Conservation (phyloP, 805 yeast genomes). For the Allodekkera sacchari region DNA sequence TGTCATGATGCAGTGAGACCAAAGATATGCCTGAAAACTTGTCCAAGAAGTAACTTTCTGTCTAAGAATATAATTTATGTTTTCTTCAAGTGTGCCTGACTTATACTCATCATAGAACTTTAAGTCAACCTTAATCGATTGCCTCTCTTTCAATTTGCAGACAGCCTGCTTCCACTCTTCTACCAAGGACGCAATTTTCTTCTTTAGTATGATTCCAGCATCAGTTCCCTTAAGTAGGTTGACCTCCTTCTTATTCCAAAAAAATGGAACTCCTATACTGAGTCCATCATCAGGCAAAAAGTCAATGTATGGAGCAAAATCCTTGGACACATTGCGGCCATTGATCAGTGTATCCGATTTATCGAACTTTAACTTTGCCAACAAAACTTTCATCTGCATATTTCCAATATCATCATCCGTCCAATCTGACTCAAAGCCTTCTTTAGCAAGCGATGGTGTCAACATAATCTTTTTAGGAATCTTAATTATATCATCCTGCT, state of each 20-base stretch:
- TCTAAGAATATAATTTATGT: not conserved
- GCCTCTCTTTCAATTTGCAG: slow-evolving; percentile 11
- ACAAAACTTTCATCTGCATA: slow-evolving; percentile 28
- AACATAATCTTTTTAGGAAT: slow-evolving; percentile 32
- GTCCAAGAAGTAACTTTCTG: slow-evolving; percentile 39
- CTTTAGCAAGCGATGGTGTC: slow-evolving; percentile 27
- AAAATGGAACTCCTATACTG: slow-evolving; percentile 52
- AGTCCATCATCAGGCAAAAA: slow-evolving; percentile 34
- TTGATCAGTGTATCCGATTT: slow-evolving; percentile 9
- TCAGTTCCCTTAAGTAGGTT: slow-evolving; percentile 59
- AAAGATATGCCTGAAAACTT: slow-evolving; percentile 57
- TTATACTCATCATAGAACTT: slow-evolving; percentile 16
- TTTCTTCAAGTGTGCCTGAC: not conserved
- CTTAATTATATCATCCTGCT: slow-evolving; percentile 19
- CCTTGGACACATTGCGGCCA: slow-evolving; percentile 16
- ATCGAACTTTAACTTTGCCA: slow-evolving; percentile 36
- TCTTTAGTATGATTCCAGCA: slow-evolving; percentile 44
- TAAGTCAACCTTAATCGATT: slow-evolving; percentile 13
- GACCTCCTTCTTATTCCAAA: slow-evolving; percentile 51
- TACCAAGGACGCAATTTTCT: slow-evolving; percentile 35
- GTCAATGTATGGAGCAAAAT: slow-evolving; percentile 36
- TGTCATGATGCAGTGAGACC: slow-evolving; percentile 65
- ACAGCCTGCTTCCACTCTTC: slow-evolving; percentile 51
- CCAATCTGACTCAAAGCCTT: slow-evolving; percentile 15
- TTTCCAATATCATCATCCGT: slow-evolving; percentile 17